Evolutionary conservation across 805 yeast species (phyloP), one percentile per base, ranked within the genome.

Genomic region (Brettanomyces anomalus): DNA sequence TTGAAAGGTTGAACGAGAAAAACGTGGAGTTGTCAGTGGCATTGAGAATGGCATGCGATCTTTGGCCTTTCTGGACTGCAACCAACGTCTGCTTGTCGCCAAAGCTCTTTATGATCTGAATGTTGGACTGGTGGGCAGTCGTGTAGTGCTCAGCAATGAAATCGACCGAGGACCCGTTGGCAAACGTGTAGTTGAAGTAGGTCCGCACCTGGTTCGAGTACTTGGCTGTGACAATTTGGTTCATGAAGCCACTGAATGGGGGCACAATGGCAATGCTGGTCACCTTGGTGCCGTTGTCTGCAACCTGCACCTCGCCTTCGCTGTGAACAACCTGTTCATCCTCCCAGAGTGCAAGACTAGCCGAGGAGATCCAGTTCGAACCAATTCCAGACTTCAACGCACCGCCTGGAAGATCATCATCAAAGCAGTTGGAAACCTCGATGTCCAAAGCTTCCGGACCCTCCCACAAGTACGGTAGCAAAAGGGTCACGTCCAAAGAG

Each of bases 401-500:
- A 37, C 55, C 53, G n/a, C 51, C 34, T 18, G 53, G 53, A 14
- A 51, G 52, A 31, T 50, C 56, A 43, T 70, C 74, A 43, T 65
- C 71, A 8, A 71, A 42, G 39, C 82, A 78, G 52, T 79, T 76
- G 4, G 74, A 65, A 15, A 84, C 62, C 48, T 71, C 76, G 38
- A 85, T 62, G 39, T 64, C 66, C 4, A 72, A 39, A n/a, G 48
- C 47, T 3, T 61, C 46, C 30, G 62, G 54, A 14, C 66, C 61
- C 17, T 57, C 57, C 88, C 89, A 83, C 26, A 86, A 57, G n/a
- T 64, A 57, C 3, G 95, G 93, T 45, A 86, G 61, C 47, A 79
- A 68, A 0, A 84, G 77, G 10, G 90, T 74, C 38, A 87, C 53
- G 49, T 87, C 95, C 37, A 87, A 57, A 44, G 78, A 80, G 49